Evolutionary conservation across 2,329 filamentous ascomycete genomes (phyloP), one percentile per base, ranked within the genome.

Genomic region (Aureobasidium sp.): DNA sequence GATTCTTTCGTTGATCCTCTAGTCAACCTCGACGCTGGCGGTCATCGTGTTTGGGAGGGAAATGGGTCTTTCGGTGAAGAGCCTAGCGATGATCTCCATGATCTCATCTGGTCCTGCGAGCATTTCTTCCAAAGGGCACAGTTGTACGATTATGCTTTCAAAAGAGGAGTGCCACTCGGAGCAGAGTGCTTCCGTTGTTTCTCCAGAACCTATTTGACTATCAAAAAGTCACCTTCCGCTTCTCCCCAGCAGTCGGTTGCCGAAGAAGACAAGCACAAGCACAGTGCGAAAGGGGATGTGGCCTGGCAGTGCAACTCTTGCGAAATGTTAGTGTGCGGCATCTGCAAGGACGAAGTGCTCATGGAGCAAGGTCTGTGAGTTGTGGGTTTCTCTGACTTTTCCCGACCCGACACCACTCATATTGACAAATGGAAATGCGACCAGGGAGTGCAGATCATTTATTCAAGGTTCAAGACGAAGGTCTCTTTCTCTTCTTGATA

Each of bases 111-210:
- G 62, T 59, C 59, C 6, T 66, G 64, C 55, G 4, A 27, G 2
- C 64, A 66, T 45, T 2, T 22, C 4, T 64, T 60, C 52, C 16
- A 19, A n/a, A 41, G 22, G 5, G 60, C 57, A 35, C 10, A 41
- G 2, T 34, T 52, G 3, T 4, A 39, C 2, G 30, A 54, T 2
- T 55, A 59, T 29, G 51, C 42, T 3, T 27, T 53, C 38, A 44
- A 61, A 25, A 55, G 57, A 27, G 61, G 59, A 21, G 55, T 62
- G 32, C 34, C 60, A 3, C 45, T 32, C 4, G 37, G 41, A 19
- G 55, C 60, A 53, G 59, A 62, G 44, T 63, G 61, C 50, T 62
- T 62, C 34, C 49, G 57, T 19, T 63, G 61, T 53, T 62, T 59
- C 53, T 38, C 24, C 12, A 44, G 32, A 14, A 38, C 40, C 10